Conservation (phyloP, 441 rosid species). For the Oxalis stricta region DNA sequence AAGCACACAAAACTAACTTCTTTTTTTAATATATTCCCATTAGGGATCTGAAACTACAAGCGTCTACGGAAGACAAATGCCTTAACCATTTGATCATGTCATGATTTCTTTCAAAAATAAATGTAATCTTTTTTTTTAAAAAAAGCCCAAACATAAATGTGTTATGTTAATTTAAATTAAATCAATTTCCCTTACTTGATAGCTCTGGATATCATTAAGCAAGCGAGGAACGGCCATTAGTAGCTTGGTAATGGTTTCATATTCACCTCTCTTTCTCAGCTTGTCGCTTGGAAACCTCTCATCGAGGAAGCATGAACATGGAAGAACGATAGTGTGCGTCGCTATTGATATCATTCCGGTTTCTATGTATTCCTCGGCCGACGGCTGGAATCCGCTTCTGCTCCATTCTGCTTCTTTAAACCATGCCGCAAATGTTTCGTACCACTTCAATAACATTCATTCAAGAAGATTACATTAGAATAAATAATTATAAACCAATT, state of each 20-base stretch:
- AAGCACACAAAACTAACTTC: too few species aligned
- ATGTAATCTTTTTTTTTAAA: too few species aligned
- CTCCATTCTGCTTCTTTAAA: slow-evolving; percentile 47
- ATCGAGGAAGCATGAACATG: slow-evolving; percentile 26
- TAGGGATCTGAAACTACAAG: too few species aligned
- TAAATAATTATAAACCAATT: too few species aligned
- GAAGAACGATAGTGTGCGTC: slow-evolving; percentile 32
- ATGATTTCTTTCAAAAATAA: too few species aligned
- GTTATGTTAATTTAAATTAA: too few species aligned
- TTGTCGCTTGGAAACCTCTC: slow-evolving; percentile 13
- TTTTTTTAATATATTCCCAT: too few species aligned
- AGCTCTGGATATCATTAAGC: slow-evolving; percentile 50
- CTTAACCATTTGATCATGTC: too few species aligned
- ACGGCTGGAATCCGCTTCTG: slow-evolving; percentile 17
- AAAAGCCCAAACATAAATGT: too few species aligned
- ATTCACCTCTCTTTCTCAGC: slow-evolving; percentile 15
- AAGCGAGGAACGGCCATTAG: slow-evolving; percentile 39
- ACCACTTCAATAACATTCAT: slow-evolving; percentile 35
- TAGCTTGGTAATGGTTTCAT: slow-evolving; percentile 29
- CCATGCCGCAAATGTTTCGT: slow-evolving; percentile 53
- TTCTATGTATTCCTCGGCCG: slow-evolving; percentile 30
- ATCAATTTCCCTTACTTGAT: too few species aligned
- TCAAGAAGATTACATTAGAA: too few species aligned
- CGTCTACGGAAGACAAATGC: too few species aligned
- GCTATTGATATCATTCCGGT: slow-evolving; percentile 42